These are phyloP conservation scores for Cystobasidiaceae sp. DNA, from an alignment of 1,284 basidiomycete genomes.

Conservation along the genomic window DNA sequence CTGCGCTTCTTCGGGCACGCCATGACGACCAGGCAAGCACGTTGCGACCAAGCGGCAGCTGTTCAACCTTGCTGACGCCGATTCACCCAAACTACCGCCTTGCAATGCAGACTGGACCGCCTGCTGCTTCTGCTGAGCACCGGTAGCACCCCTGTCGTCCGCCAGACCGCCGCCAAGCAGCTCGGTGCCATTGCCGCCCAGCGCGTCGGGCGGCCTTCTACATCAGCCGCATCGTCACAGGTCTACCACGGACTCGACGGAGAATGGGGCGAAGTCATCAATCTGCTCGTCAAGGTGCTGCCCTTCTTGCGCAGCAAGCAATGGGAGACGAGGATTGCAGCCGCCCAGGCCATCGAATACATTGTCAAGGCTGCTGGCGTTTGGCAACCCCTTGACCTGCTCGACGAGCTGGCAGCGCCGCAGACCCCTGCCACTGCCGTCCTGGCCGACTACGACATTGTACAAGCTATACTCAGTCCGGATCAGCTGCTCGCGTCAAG, in stretches of 20 bases:
- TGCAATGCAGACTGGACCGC: constrained; percentile 25
- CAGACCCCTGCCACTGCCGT: constrained; percentile 28
- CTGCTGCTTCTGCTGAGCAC: constrained; percentile 29
- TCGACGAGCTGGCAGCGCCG: constrained; percentile 30
- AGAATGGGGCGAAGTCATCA: constrained; percentile 69
- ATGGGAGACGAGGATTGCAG: constrained; percentile 76
- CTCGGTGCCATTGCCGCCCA: constrained; percentile 81
- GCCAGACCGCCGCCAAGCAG: constrained; percentile 85
- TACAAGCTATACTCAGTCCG: constrained; percentile 66
- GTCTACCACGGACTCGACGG: constrained; percentile 56
- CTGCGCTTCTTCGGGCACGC: background rate
- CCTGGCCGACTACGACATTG: constrained; percentile 54
- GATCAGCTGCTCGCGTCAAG: constrained; percentile 76
- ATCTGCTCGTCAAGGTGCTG: constrained; percentile 73
- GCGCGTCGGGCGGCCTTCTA: constrained; percentile 52
- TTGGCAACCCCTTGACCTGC: constrained; percentile 60
- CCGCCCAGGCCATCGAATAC: constrained; percentile 75
- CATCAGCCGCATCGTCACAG: constrained; percentile 31
- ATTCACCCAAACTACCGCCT: background rate
- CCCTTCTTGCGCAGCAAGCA: constrained; percentile 83
- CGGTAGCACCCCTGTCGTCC: constrained; percentile 76
- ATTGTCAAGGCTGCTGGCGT: constrained; percentile 77
- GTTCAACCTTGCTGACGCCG: background rate
- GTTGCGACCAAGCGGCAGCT: background rate
- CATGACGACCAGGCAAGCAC: constrained; percentile 14